A percentile compares a stretch with the other conserved stretches of the same genome.
phyloP scores from a whole-genome alignment of 2,329 filamentous ascomycete species.

The Paracoccidioides lutzii region DNA sequence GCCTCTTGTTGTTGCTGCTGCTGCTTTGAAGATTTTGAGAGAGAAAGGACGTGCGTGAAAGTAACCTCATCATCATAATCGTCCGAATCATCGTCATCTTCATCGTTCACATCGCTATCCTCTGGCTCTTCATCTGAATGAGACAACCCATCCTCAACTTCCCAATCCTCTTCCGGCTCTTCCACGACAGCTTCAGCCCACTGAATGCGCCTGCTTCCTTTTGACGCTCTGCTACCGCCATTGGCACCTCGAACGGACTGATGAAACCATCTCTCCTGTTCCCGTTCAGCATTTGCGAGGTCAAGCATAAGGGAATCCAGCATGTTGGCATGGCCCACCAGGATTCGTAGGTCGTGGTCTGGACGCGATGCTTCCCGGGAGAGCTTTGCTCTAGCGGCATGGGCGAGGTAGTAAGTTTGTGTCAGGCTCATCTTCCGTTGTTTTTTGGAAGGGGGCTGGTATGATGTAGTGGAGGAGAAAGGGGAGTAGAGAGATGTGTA shows the following conservation, averaged over 20 bases:
- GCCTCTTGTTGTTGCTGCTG: not conserved
- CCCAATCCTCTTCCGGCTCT: slow-evolving; percentile 58
- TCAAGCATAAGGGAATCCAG: slow-evolving; percentile 88
- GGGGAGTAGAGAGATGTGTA: not conserved
- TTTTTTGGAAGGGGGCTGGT: slow-evolving; percentile 25
- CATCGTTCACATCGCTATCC: slow-evolving; percentile 27
- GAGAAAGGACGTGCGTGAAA: slow-evolving; percentile 7
- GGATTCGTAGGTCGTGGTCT: slow-evolving; percentile 87
- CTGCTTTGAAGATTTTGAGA: slow-evolving; percentile 18
- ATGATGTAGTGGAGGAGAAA: slow-evolving; percentile 20
- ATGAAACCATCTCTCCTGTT: slow-evolving; percentile 98
- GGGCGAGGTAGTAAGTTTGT: slow-evolving; percentile 95
- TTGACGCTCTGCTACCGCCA: slow-evolving; percentile 5
- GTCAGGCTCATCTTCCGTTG: slow-evolving; percentile 93
- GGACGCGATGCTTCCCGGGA: slow-evolving; percentile 76
- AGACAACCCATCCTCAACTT: slow-evolving; percentile 48
- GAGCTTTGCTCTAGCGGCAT: slow-evolving; percentile 93
- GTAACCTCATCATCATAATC: no score
- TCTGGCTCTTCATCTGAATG: slow-evolving; percentile 31
- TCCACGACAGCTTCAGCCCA: slow-evolving; percentile 73
- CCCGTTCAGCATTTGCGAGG: slow-evolving; percentile 82
- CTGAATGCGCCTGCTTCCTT: slow-evolving; percentile 60
- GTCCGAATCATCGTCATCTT: not conserved
- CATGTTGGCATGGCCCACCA: slow-evolving; percentile 96
- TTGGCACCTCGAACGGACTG: slow-evolving; percentile 71